Evolutionary conservation across 495 filamentous ascomycete species (phyloP), one percentile per base, ranked within the genome.

Genomic region (Bryoglossum gracile): DNA sequence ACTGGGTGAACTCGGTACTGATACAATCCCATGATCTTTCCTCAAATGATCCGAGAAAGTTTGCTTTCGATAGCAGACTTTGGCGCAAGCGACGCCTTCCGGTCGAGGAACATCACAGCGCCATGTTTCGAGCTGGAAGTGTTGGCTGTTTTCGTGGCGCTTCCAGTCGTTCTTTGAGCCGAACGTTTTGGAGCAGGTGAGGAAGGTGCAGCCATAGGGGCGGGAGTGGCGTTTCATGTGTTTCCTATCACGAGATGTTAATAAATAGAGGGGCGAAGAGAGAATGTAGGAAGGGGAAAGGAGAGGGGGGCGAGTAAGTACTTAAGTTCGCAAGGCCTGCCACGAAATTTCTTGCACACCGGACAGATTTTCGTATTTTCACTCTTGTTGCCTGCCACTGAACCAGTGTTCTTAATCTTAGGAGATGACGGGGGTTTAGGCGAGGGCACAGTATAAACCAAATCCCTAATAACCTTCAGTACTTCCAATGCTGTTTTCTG

Each of bases 161-260:
- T 95, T 96, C 92, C 91, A 96, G 66, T 96, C 91, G 36, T 87
- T 87, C 61, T 95, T 95, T 68, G 85, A 89, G 28, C 92, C 91
- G 55, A 96, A 95, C 2, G 65, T 74, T 54, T 88, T 92, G 39
- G 70, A 67, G 59, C 92, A 96, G 16, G 68, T 68, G 8, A 71
- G 62, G 39, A 80, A 88, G 6, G 91, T 96, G 66, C 91, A 96
- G 35, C 83, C 86, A 57, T 92, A 97, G 0, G 90, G 92, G 45
- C 83, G 80, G 19, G 81, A 75, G 62, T 96, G 92, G 8, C 92
- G 82, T 57, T 89, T 94, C 63, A 80, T 71, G 61, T 96, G 91
- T 65, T 96, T 97, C 47, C 87, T 92, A 28, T 13, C 16, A 3
- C n/a, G 1, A 5, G 23, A 57, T 57, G 57, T 43, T 4, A 47